Conservation (phyloP, 306 rosid species). For the Cucurbita moschata region DNA sequence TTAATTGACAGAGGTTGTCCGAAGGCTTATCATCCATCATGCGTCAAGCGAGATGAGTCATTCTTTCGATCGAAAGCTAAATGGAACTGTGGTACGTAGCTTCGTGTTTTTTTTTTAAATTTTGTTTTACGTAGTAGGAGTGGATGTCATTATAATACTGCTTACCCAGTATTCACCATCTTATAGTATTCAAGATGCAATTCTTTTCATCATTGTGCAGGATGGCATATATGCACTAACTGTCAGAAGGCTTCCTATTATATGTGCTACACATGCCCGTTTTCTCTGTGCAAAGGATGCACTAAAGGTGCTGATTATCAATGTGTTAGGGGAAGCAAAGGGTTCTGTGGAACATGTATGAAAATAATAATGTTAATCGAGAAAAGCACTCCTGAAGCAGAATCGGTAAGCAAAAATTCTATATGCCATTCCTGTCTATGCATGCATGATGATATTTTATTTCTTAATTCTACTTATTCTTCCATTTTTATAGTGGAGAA, state of each 20-base stretch:
- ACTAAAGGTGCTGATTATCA: conserved; percentile 65
- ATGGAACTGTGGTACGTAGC: conserved; percentile 89
- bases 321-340: conserved; percentile 70
- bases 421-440: background rate
- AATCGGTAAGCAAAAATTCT: conserved; percentile 41
- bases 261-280: conserved; percentile 91
- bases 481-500: background rate
- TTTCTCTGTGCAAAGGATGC: conserved; percentile 84
- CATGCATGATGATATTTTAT: background rate
- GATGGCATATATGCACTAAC: conserved; percentile 91
- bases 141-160: background rate
- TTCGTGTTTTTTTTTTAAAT: background rate
- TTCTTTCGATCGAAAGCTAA: conserved; percentile 86
- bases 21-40: conserved; percentile 88
- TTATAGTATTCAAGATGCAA: background rate
- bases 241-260: conserved; percentile 75
- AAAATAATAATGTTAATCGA: conserved; percentile 80
- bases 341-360: conserved; percentile 85
- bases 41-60: conserved; percentile 84
- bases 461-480: background rate
- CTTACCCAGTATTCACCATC: background rate
- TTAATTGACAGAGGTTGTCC: conserved; percentile 68
- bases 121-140: background rate
- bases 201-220: conserved; percentile 27
- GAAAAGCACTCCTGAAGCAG: conserved; percentile 42